Evolutionary conservation across 768 basidiomycete genomes (phyloP), one percentile per base, ranked within the genome.

Genomic region (Pulveroboletus sp.): DNA sequence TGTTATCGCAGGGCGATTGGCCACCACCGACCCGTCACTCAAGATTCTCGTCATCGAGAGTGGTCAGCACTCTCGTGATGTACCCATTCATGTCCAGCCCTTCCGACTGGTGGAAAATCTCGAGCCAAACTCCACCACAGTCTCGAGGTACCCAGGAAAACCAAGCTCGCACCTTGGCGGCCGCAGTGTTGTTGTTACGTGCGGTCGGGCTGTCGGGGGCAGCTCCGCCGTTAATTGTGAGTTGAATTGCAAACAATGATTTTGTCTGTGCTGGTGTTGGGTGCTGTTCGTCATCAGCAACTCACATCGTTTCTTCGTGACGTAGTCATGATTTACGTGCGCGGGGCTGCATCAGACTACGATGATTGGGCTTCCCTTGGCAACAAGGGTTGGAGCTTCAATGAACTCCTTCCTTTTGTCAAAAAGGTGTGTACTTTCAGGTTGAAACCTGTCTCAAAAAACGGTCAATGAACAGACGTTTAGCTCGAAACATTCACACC

Each of bases 1-100:
- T 53, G 67, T 86, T 8, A 62, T 74, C n/a, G 84, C 71, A 2
- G 64, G 70, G 0, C 75, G 82, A 29, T 72, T 87, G 3, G 70
- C 77, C 0, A 72, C 71, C 0, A 78, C 80, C 0, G 76, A 82
- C 36, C 76, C 81, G 0, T 60, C 66, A 4, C 62, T 86, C 42
- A 79, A 71, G 55, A 81, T 86, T 40, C 75, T 86, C 12, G 60
- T 85, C 38, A 59, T 86, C 20, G 85, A 87, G 66, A 73, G 77
- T 12, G 85, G 84, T 1, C 71, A 73, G 6, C 72, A 78, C 47
- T 77, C 78, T 0, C 62, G 69, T 25, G 71, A 82, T 32, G 25
- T 77, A 6, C 70, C 66, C 6, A 51, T 55, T 3, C 81, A 85
- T 58, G 64, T 69, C 7, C 82, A 83, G 38, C 83, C 84, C 1